Evolutionary conservation across 306 rosid genomes (phyloP), one percentile per base, ranked within the genome.

Genomic region (Erythrophleum fordii): DNA sequence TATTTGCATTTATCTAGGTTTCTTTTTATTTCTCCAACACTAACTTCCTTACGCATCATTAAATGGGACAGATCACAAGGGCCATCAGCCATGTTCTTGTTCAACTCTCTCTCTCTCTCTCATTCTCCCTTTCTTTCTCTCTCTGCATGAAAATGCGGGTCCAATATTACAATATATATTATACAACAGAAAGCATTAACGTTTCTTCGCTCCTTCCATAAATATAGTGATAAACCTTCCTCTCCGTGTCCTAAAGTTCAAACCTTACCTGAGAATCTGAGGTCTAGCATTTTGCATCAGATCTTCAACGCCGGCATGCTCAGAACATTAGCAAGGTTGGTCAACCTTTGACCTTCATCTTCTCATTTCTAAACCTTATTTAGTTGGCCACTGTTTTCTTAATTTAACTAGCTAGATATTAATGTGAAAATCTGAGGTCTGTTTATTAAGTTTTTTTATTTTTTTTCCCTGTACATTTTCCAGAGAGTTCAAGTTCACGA

Each of bases 321-420:
- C 77, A 77, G 86, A 89, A 81, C 89, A 79, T 25, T 89, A 76
- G 87, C 92, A 72, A 89, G 96, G 97, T 91, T 61, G 6, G 45
- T 73, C 73, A 35, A 18, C 23, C 78, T 29, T 53, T 31, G 39
- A 31, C 49, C 13, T 65, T 22, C 20, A 3, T 75, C 5, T 44
- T 41, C 48, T 11, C 17, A 42, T 48, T 51, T 9, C 6, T 13
- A 12, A 66, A 66, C 83, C 77, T 46, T 41, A 8, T 26, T 25
- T 28, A 64, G 6, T 52, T 46, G 11, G 13, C 17, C 51, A 58
- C 22, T 79, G 11, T 69, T 56, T 55, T 37, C 31, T 65, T 49
- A 16, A 49, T 16, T 49, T 49, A 49, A 49, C 14, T 12, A 1
- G n/a, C n/a, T 17, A 8, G 11, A 10, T 11, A 9, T 39, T 39